Base-by-base conservation (phyloP, 495 filamentous ascomycete genomes). In the Aspergillus carlsbadensis region DNA sequence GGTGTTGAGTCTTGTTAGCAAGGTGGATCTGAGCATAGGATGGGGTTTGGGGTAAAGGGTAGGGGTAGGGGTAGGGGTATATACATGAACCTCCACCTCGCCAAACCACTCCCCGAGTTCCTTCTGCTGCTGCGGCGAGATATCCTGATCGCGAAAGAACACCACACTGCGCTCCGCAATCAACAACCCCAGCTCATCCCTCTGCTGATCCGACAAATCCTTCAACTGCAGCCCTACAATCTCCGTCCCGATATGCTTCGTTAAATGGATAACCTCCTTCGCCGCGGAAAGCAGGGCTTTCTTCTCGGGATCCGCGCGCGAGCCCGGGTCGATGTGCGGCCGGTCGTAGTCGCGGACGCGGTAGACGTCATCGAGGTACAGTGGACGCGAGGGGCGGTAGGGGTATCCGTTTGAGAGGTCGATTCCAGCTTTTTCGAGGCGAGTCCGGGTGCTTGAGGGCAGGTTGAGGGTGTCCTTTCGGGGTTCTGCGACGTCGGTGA, bases 91-190 rank as follows among this genome's bases (percentile, higher is more conserved):
- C 57, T 90, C 86, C 37, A 87, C 68, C 54, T 86, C 81, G 0
- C 87, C 87, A 62, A 76, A 89, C 57, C 79, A 80, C 62, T 89
- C 81, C 1, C 85, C 86, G 10, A 90, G 68, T 14, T 74, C 77
- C 48, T 84, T 85, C 60, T 90, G 87, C 61, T 90, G 77, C 59
- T 89, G 84, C 1, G 87, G 86, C 6, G 78, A 76, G 40, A 91
- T 72, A 51, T 89, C 85, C 61, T 91, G 88, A 57, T 89, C 77
- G 5, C 88, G 77, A 73, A 90, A 87, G 68, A 91, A 90, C 31
- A 90, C 87, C 10, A 91, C 87, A 52, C 85, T 87, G 26, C 88
- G 72, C 66, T 89, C 86, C 3, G 87, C 86, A 56, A 90, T 85
- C 50, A 90, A 67, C 24, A 90, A 70, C 0, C 80, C 87, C n/a